Conservation (phyloP, 345 rosid species). For the Citrus cavaleriei region DNA sequence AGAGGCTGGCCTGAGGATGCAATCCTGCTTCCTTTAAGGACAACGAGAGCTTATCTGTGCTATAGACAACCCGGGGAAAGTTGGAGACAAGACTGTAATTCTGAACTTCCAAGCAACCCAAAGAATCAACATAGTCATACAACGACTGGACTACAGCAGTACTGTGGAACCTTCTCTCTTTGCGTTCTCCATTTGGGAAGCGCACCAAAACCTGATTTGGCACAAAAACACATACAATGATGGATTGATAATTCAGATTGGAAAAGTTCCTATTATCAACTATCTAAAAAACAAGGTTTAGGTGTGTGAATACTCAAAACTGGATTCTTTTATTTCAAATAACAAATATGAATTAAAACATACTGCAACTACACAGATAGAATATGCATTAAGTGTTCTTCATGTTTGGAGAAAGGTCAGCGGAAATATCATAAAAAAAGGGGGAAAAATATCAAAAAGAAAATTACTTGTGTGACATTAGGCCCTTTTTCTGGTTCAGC, state of each 20-base stretch:
- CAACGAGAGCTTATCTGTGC: conserved; percentile 54
- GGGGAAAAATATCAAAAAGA: background rate
- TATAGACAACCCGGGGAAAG: conserved; percentile 80
- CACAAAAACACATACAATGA: background rate
- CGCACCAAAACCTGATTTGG: conserved; percentile 73
- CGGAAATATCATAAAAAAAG: background rate
- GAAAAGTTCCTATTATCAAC: background rate
- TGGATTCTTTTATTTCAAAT: background rate
- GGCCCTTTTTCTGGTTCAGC: conserved; percentile 92
- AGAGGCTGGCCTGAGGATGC: conserved; percentile 99
- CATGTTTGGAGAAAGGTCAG: background rate
- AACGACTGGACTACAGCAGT: conserved; percentile 53
- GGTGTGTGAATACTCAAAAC: background rate
- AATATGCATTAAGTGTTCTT: background rate
- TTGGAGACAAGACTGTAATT: conserved; percentile 80
- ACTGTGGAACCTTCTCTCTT: conserved; percentile 82
- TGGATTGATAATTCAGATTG: background rate
- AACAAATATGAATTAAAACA: background rate
- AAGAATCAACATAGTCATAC: conserved; percentile 87
- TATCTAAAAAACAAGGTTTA: background rate
- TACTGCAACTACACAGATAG: background rate
- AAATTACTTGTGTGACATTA: conserved; percentile 73
- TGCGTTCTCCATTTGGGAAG: conserved; percentile 89
- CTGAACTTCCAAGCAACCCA: conserved; percentile 72
- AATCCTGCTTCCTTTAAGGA: conserved; percentile 84